Evolutionary conservation across 2,329 filamentous ascomycete species (phyloP).

Genomic region (Fusarium austroafricanum): DNA sequence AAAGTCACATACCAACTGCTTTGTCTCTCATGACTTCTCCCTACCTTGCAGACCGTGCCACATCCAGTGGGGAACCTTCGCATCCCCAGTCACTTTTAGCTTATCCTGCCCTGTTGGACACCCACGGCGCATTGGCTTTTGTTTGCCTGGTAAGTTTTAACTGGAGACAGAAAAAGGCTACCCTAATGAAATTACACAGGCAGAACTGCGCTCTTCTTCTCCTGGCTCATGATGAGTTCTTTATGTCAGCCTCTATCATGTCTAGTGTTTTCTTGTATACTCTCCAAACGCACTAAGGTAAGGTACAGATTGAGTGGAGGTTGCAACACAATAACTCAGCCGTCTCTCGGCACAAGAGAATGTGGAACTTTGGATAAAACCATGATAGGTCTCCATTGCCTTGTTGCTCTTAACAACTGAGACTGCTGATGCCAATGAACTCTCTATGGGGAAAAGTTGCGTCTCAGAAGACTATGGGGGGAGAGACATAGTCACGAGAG

Average conservation of each 20-base stretch:
- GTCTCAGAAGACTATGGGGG: slow-evolving; percentile 23
- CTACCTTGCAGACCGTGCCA: slow-evolving; percentile 10
- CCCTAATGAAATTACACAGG: background rate
- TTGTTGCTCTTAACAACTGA: slow-evolving; percentile 22
- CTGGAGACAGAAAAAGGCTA: slow-evolving; percentile 12
- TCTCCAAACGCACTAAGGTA: slow-evolving; percentile 19
- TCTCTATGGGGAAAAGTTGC: slow-evolving; percentile 9
- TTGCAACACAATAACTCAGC: slow-evolving; percentile 8
- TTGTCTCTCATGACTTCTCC: slow-evolving; percentile 23
- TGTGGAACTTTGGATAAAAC: slow-evolving; percentile 17
- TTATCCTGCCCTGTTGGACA: background rate
- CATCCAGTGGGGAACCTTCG: slow-evolving; percentile 13
- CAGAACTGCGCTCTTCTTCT: accelerated
- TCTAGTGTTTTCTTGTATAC: background rate
- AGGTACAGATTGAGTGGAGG: slow-evolving; percentile 27
- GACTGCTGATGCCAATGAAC: slow-evolving; percentile 8
- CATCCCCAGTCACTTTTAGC: slow-evolving; percentile 16
- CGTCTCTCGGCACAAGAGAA: slow-evolving; percentile 8
- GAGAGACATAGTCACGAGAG: slow-evolving; percentile 16
- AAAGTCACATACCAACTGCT: slow-evolving; percentile 34
- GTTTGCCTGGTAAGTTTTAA: background rate
- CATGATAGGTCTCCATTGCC: slow-evolving; percentile 1
- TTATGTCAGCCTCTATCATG: slow-evolving; percentile 20
- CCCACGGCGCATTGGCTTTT: slow-evolving; percentile 6
- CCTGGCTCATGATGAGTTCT: background rate